Evolutionary conservation across 1,284 basidiomycete genomes (phyloP).

Genomic region (Ganoderma sinense): DNA sequence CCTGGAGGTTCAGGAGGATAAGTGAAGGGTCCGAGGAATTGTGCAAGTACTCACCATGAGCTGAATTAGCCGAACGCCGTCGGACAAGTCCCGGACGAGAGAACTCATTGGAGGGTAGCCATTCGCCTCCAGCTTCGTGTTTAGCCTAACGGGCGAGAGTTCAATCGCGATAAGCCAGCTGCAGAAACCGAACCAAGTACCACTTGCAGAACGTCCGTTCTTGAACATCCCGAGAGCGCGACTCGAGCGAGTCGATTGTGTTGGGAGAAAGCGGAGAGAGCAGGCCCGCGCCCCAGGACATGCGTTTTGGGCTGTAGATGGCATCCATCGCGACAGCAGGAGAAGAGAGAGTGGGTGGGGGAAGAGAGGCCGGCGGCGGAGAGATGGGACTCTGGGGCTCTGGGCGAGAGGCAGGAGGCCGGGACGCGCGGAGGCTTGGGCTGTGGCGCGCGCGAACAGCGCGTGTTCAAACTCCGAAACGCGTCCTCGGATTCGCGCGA

Average conservation of each 20-base stretch:
- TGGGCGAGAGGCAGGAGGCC: conserved; percentile 19
- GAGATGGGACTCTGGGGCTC: conserved; percentile 14
- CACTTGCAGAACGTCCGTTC: conserved; percentile 89
- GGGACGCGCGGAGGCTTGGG: conserved; percentile 13
- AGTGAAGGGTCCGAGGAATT: neutral
- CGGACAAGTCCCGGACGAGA: conserved; percentile 90
- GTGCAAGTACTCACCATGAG: conserved; percentile 70
- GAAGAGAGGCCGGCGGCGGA: conserved; percentile 10
- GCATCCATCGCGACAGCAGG: conserved; percentile 15
- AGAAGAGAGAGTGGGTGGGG: neutral
- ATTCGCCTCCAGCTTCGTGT: conserved; percentile 90
- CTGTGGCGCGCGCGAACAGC: conserved; percentile 29
- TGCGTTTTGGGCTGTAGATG: conserved; percentile 20
- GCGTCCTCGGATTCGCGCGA: conserved; percentile 35
- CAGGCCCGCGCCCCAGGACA: conserved; percentile 25
- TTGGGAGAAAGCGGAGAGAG: conserved; percentile 30
- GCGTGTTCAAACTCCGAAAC: conserved; percentile 43
- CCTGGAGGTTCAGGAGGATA: conserved; percentile 52
- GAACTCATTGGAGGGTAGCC: conserved; percentile 92
- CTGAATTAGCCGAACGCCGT: conserved; percentile 94
- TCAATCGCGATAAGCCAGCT: conserved; percentile 4
- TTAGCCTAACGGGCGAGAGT: conserved; percentile 69
- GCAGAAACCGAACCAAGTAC: conserved; percentile 44
- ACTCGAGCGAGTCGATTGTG: conserved; percentile 64
- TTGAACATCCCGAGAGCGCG: conserved; percentile 72